Conservation (phyloP, 2,329 filamentous ascomycete genomes). For the Monilinia fructicola region DNA sequence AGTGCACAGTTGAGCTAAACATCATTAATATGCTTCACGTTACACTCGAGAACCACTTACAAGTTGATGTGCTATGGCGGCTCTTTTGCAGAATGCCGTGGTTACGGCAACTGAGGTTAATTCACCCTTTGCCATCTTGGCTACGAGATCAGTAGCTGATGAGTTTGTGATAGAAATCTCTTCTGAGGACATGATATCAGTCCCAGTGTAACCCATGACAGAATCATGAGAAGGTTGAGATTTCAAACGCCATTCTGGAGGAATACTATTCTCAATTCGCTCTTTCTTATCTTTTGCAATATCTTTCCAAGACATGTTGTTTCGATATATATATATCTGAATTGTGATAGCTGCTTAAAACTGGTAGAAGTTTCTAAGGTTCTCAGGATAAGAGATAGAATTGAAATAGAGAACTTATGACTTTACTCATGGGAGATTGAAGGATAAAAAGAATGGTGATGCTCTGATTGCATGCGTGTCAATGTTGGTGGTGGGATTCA, state of each 20-base stretch:
- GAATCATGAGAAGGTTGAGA: slow-evolving; percentile 57
- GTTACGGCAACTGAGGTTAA: slow-evolving; percentile 43
- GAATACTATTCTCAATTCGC: slow-evolving; percentile 54
- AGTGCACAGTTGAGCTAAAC: slow-evolving; percentile 41
- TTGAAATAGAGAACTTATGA: background rate
- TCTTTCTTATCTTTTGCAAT: slow-evolving; percentile 54
- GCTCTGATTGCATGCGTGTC: too few relatives aligned
- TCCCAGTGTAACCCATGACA: slow-evolving; percentile 46
- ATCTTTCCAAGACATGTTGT: slow-evolving; percentile 47
- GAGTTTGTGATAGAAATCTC: slow-evolving; percentile 47
- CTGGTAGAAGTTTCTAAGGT: background rate
- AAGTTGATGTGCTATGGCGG: slow-evolving; percentile 50
- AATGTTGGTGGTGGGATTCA: too few relatives aligned
- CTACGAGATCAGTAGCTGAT: slow-evolving; percentile 33
- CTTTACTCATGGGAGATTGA: background rate
- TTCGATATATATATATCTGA: background rate
- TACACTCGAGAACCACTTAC: slow-evolving; percentile 21
- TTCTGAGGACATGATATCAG: slow-evolving; percentile 38
- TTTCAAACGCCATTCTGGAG: slow-evolving; percentile 53
- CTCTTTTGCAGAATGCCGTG: slow-evolving; percentile 50
- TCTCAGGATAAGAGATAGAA: background rate
- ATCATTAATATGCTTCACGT: slow-evolving; percentile 8
- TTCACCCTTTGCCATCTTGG: slow-evolving; percentile 31
- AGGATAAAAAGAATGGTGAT: background rate
- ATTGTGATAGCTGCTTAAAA: background rate